Evolutionary conservation across 768 basidiomycete species (phyloP), one percentile per base, ranked within the genome.

Genomic region (Pilatotrama ljubarskyi): DNA sequence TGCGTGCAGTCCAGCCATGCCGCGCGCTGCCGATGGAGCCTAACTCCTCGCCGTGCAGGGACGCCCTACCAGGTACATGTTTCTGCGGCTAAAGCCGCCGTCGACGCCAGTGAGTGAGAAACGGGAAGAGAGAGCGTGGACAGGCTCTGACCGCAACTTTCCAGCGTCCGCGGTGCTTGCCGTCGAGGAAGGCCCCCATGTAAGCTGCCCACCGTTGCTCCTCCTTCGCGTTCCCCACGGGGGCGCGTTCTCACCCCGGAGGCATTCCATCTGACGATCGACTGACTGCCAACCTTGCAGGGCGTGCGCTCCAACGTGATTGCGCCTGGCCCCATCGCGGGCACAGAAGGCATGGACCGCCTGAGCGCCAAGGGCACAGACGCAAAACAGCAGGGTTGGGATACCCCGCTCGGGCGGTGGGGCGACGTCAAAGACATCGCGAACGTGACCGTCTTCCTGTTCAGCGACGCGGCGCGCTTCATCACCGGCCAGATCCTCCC

Each of bases 271-370:
- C 52, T 38, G 53, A 40, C n/a, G 38, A 14, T 37, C 37, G 29
- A 43, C 46, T 22, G 2, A 14, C 50, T 2, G 15, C 14, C 50
- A 36, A 37, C 41, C 24, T 29, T 26, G 22, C 55, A 70, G 71
- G 96, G 96, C n/a, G 86, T 98, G 18, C 86, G 95, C 46, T 91
- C 92, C 17, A 97, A 93, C 66, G 85, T 91, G 47, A 86, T 94
- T 65, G 82, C 91, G 3, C 92, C 93, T 5, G 90, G 95, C 3
- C 87, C 91, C 6, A 95, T 96, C 58, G 82, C 69, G 5, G 84
- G 79, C 10, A 97, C 96, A 1, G 93, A 90, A 71, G 89, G 88
- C 54, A 76, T 81, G 73, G 77, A 81, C 61, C 84, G 88, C n/a
- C 80, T 91, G 51, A 68, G 59, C 38, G 62, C 71, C 20, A 66